Evolutionary conservation across 192 early-diverging fungal genomes (phyloP).

Genomic region (Entomortierella parvispora): DNA sequence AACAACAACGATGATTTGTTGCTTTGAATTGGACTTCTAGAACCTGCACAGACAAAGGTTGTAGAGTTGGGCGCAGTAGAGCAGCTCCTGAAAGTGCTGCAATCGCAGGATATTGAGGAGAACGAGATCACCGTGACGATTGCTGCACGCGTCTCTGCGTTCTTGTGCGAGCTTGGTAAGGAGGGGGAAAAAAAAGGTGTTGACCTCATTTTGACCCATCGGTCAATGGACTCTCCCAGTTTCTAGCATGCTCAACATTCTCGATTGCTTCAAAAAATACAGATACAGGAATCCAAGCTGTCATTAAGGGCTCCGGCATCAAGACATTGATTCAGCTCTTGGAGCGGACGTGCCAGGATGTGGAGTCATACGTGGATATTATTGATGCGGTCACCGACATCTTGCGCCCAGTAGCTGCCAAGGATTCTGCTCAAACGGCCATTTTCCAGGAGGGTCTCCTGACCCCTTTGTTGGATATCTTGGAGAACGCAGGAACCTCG

Average conservation of each 20-base stretch:
- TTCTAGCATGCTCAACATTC: too few relatives aligned
- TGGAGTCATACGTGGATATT: constrained; percentile 35
- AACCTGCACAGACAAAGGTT: constrained; percentile 54
- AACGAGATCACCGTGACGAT: constrained; percentile 43
- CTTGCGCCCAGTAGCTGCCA: constrained; percentile 15
- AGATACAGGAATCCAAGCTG: constrained; percentile 34
- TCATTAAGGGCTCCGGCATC: constrained; percentile 29
- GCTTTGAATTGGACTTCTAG: constrained; percentile 31
- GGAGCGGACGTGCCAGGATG: constrained; percentile 17
- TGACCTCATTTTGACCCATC: too few relatives aligned
- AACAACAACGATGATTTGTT: too few relatives aligned
- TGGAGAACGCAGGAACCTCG: constrained; percentile 50
- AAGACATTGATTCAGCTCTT: constrained; percentile 22
- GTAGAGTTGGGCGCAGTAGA: constrained; percentile 36
- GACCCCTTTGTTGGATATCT: constrained; percentile 50
- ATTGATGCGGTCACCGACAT: constrained; percentile 31
- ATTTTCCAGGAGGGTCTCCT: constrained; percentile 50
- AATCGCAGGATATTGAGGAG: constrained; percentile 22
- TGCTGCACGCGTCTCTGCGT: constrained; percentile 33
- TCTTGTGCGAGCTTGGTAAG: constrained; percentile 42
- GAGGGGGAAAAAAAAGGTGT: too few relatives aligned
- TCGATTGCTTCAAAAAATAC: too few relatives aligned
- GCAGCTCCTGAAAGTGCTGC: constrained; percentile 29
- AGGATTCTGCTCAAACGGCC: constrained; percentile 54
- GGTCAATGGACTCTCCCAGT: too few relatives aligned